Evolutionary conservation across 345 rosid species (phyloP), one percentile per base, ranked within the genome.

Genomic region (Hirschfeldia incana): DNA sequence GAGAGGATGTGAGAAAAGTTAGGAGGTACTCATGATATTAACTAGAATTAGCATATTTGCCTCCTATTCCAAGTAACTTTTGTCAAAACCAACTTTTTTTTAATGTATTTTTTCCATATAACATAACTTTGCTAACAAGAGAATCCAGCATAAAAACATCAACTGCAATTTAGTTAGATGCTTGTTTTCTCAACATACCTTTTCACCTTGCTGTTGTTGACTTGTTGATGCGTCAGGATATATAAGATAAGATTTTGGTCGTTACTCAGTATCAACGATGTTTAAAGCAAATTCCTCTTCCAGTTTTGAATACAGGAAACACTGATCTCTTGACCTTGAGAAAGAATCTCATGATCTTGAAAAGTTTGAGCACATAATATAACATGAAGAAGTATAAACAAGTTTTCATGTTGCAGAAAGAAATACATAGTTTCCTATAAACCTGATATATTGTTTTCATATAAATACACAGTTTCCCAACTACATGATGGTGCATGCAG

Each of bases 401-500:
- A 61, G 34, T 28, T 28, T 5, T 29, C 36, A 61, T 28, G 0
- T 28, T 28, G 16, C 17, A 60, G 33, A 60, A 27, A 59, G 32
- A 11, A 27, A 1, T 27, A 60, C 15, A 10, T 11, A 29, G 32
- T 2, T 29, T 29, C 32, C 32, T 29, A 29, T 29, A 29, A 29
- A 29, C 32, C 32, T 29, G 32, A 2, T 29, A 29, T 2, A 29
- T 29, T 29, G 32, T 29, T 29, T 29, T 36, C 39, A 36, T 36
- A 36, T 34, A 34, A 34, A 34, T 34, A 34, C 39, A 34, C 7
- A 6, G 39, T 34, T 34, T 37, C 44, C 12, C 12, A 69, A 53
- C 87, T 89, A 89, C 92, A 90, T 90, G 74, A 92, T 84, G 37
- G 74, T 81, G 81, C 97, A 89, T 81, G 81, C 97, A 89, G 11